phyloP scores from a whole-genome alignment of 371 early-diverging fungal species.

The Apophysomyces elegans region DNA sequence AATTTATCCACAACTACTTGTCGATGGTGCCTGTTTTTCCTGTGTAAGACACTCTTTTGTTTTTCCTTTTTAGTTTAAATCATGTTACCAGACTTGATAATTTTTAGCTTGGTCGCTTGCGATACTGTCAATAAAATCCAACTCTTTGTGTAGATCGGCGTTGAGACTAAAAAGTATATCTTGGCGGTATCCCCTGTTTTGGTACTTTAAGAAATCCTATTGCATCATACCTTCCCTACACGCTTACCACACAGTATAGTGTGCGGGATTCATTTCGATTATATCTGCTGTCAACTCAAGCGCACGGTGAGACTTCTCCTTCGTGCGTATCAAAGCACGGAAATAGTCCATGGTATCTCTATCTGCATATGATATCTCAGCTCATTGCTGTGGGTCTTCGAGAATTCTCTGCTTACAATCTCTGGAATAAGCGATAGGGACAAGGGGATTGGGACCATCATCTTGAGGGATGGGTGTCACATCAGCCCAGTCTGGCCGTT shows the following conservation, averaged over 20 bases:
- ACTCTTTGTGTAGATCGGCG: constrained; percentile 69
- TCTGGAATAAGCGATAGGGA: constrained; percentile 85
- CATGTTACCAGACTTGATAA: constrained; percentile 89
- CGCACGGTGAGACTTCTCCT: constrained; percentile 83
- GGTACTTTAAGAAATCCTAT: not conserved
- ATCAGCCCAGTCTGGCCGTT: constrained; percentile 76
- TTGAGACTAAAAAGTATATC: constrained; percentile 70
- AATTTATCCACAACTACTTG: constrained; percentile 77
- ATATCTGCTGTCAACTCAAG: constrained; percentile 80
- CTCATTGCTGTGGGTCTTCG: not conserved
- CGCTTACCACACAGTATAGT: constrained; percentile 93
- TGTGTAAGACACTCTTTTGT: not conserved
- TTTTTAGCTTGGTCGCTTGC: constrained; percentile 84
- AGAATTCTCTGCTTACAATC: constrained; percentile 67
- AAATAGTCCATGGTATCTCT: constrained; percentile 87
- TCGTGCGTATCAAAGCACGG: constrained; percentile 72
- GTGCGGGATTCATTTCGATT: constrained; percentile 86
- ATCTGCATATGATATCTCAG: constrained; percentile 44
- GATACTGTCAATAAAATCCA: constrained; percentile 75
- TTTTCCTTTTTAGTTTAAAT: not conserved
- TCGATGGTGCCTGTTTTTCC: constrained; percentile 79
- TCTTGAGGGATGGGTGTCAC: constrained; percentile 84
- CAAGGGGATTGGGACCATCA: constrained; percentile 88
- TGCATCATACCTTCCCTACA: not conserved
- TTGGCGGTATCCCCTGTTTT: constrained; percentile 85